These are phyloP conservation scores for Piromyces sp. DNA, from an alignment of 192 early-diverging fungal species.

Conservation along the genomic window DNA sequence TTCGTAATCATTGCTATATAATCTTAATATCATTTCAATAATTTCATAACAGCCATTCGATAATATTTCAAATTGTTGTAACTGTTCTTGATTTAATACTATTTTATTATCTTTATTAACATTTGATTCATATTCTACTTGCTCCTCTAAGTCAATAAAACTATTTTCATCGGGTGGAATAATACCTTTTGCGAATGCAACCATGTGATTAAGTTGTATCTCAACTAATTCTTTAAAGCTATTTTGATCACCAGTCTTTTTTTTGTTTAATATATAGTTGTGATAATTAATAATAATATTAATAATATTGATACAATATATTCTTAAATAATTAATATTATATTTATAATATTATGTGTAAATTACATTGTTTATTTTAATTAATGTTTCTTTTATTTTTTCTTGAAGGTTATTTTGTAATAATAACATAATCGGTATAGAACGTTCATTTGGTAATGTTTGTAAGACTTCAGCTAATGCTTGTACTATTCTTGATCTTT, in stretches of 20 bases:
- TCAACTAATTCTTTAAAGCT: background rate
- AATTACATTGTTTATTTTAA: background rate
- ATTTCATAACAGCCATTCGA: background rate
- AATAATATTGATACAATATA: too few species aligned
- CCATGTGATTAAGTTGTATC: background rate
- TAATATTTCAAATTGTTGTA: background rate
- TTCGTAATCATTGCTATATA: background rate
- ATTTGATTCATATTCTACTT: background rate
- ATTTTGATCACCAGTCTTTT: background rate
- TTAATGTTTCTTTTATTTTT: background rate
- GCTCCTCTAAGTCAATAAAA: background rate
- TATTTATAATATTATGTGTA: background rate
- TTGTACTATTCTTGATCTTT: background rate
- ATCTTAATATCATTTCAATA: background rate
- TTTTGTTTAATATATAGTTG: background rate
- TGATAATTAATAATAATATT: too few species aligned
- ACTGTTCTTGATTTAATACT: background rate
- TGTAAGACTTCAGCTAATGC: background rate
- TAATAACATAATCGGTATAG: background rate
- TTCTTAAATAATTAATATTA: background rate
- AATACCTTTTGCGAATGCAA: background rate
- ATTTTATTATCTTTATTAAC: background rate
- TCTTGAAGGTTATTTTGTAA: background rate
- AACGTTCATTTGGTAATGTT: background rate
- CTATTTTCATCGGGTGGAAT: background rate